Percentiles rank a stretch among this genome's conserved stretches.
These are phyloP conservation scores for Haplosporangium gracile DNA, from an alignment of 192 early-diverging fungal genomes.

Conservation along the genomic window DNA sequence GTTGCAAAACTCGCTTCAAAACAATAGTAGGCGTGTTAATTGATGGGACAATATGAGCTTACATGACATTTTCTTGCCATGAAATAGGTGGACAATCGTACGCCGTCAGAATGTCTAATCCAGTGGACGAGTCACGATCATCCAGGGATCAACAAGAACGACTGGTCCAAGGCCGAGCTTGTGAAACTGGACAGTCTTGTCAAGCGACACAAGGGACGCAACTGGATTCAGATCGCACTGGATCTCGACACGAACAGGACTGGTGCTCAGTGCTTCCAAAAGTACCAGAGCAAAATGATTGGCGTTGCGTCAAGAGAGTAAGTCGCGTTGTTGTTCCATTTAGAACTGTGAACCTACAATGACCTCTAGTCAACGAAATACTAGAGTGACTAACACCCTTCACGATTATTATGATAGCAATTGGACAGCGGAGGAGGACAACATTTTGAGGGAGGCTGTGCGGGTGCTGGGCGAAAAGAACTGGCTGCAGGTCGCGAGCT, in stretches of 20 bases:
- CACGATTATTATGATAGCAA: conserved; percentile 42
- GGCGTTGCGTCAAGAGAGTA: conserved; percentile 27
- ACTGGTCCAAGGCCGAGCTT: conserved; percentile 75
- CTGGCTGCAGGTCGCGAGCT: conserved; percentile 78
- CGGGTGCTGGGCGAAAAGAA: conserved; percentile 76
- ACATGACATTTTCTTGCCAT: conserved; percentile 14
- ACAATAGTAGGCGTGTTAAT: background rate
- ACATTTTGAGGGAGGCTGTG: conserved; percentile 71
- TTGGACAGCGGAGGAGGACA: conserved; percentile 81
- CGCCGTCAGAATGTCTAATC: conserved; percentile 79
- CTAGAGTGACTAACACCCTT: background rate
- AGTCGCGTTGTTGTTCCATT: background rate
- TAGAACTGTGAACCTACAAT: background rate
- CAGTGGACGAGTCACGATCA: conserved; percentile 86
- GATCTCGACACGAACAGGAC: conserved; percentile 76
- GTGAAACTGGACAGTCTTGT: conserved; percentile 61
- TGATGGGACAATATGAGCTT: background rate
- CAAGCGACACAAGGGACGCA: conserved; percentile 57
- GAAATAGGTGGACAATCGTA: conserved; percentile 68
- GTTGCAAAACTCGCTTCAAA: background rate
- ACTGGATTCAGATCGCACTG: conserved; percentile 78
- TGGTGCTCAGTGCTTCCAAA: conserved; percentile 79
- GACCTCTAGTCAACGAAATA: background rate
- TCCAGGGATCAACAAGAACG: conserved; percentile 79
- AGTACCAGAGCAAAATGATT: conserved; percentile 69